Conservation (phyloP, 768 basidiomycete genomes). For the Daedaleopsis nitida region DNA sequence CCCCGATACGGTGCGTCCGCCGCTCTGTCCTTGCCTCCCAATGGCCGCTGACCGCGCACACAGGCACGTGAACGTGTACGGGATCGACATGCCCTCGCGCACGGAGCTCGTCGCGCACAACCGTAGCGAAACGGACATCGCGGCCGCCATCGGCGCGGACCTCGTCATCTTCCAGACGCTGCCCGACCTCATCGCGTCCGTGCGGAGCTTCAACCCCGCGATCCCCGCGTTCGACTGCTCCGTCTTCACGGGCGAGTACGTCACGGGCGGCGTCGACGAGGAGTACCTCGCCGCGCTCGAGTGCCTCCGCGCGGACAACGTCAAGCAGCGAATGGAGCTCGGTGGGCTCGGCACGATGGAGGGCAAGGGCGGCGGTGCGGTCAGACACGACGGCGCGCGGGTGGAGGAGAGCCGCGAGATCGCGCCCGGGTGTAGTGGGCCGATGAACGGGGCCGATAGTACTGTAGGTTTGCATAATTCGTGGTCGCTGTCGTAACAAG, state of each 20-base stretch:
- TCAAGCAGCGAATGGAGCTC: constrained; percentile 44
- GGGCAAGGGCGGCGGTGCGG: constrained; percentile 17
- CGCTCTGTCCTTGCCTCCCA: neutral
- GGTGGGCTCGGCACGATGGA: constrained; percentile 35
- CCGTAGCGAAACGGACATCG: constrained; percentile 71
- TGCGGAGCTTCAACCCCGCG: constrained; percentile 77
- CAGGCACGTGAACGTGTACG: constrained; percentile 93
- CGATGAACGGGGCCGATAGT: constrained; percentile 67
- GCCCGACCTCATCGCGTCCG: constrained; percentile 82
- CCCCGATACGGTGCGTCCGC: constrained; percentile 77
- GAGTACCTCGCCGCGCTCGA: constrained; percentile 78
- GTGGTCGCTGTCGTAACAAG: constrained; percentile 13
- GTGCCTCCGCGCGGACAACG: constrained; percentile 78
- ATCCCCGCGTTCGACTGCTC: constrained; percentile 91
- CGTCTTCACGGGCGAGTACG: constrained; percentile 96
- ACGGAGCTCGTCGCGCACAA: constrained; percentile 87
- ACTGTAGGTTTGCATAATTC: constrained; percentile 80
- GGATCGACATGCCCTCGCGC: constrained; percentile 99
- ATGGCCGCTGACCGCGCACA: neutral
- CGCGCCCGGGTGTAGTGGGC: constrained; percentile 39
- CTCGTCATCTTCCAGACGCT: constrained; percentile 95
- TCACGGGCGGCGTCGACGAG: constrained; percentile 91
- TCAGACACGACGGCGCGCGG: constrained; percentile 23
- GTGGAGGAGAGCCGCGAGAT: constrained; percentile 22
- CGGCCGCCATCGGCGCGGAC: constrained; percentile 87